Evolutionary conservation across 345 rosid species (phyloP), one percentile per base, ranked within the genome.

Genomic region (Arabis alpina): DNA sequence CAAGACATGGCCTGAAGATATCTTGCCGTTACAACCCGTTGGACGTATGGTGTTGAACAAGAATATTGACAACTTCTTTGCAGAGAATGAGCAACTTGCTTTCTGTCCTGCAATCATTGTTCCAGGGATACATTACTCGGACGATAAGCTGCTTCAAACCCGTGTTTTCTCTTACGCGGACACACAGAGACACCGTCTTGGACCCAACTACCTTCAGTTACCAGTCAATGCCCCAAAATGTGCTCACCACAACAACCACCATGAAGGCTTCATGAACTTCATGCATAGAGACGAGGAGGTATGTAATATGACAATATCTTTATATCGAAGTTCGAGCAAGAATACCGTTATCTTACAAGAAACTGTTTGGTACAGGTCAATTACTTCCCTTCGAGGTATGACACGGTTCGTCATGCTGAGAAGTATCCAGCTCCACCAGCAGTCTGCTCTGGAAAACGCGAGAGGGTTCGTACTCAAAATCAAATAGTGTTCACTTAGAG

Each of bases 151-250:
- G 48, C 97, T 94, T 62, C 99, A 94, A 82, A 84, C 91, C 70
- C 85, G 99, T 15, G 73, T 92, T 71, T 94, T 94, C 70, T 85
- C 99, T 8, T 94, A 94, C 50, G 42, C 92, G 1, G 99, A 94
- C 79, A 92, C 99, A 4, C 99, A 94, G 81, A 87, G 99, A 77
- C 96, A 94, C 78, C 92, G 99, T 24, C 98, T 94, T 60, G 99
- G 99, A 71, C 99, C 99, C 8, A 94, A 94, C 86, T 94, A 94
- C 76, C 87, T 94, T 63, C 99, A 85, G 79, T 84, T 94, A 40
- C 99, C 99, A 57, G 96, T 72, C 24, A 94, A 94, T 82, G 93
- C 99, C 30, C 98, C 99, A 74, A 92, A 94, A 79, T 92, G 96
- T 55, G 79, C 91, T 73, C 97, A 92, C 75, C 97, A 89, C 83